Base-by-base conservation (phyloP, 495 filamentous ascomycete genomes). In the Penicillium tannophilum region DNA sequence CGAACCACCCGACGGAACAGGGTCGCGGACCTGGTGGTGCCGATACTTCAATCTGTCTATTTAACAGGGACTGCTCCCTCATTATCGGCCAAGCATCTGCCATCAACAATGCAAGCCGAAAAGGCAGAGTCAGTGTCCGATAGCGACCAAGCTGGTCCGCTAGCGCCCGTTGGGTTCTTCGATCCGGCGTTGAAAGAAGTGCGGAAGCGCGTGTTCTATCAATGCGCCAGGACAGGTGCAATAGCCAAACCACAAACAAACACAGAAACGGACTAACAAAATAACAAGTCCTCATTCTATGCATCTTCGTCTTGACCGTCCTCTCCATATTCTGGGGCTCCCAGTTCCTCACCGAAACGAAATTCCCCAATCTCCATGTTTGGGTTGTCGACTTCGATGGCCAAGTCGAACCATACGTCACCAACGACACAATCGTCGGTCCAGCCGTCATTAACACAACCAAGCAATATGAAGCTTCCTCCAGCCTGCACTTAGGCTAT, bases 321-420 rank as follows among this genome's bases (percentile, higher is more conserved):
- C 64, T 89, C 4, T 83, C 82, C 3, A 50, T 88, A 1, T 88
- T 83, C 73, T 89, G 87, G 86, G 85, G 74, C 1, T 80, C 79
- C 5, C 75, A 87, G 24, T 85, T 72, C 63, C 60, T 71, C 39
- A 76, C 80, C 23, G 74, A 84, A 45, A 47, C 74, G 23, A 85
- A 83, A 19, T 63, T 79, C 20, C 69, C 70, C 1, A 63, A 66
- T 0, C 72, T 89, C 14, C 75, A 70, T 4, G 76, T 89, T n/a
- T 83, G 75, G 65, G 81, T 90, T 0, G 86, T 89, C 47, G 85
- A 89, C 63, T 88, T 88, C 58, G 87, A 89, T 62, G 80, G 78
- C 11, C 72, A 81, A 55, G 70, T 82, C 6, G 73, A 79, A 11
- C 82, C 84, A 19, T 86, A 85, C 58, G 50, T 58, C 17, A 68